Conservation (phyloP, 306 rosid genomes). For the Boehmeria nivea region DNA sequence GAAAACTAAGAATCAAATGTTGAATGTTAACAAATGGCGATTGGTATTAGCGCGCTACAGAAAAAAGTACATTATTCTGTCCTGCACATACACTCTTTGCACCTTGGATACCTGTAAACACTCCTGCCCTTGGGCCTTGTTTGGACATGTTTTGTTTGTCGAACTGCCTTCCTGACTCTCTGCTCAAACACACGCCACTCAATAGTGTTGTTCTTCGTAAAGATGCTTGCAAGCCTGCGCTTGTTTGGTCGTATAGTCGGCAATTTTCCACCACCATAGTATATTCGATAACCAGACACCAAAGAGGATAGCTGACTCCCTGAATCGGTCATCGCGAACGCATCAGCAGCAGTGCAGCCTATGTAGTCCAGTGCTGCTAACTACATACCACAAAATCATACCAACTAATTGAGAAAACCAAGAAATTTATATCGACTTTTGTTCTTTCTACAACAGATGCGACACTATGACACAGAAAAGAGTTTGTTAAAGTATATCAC, state of each 20-base stretch:
- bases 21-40: constrained; percentile 22
- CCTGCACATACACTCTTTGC: constrained; percentile 90
- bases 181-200: constrained; percentile 95
- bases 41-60: constrained; percentile 13
- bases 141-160: constrained; percentile 91
- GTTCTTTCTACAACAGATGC: too few species aligned
- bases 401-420: not conserved
- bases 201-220: constrained; percentile 64
- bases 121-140: constrained; percentile 93
- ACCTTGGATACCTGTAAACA: constrained; percentile 83
- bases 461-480: too few species aligned
- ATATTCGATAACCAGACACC: constrained; percentile 82
- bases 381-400: constrained; percentile 30
- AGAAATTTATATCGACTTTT: too few species aligned
- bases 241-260: constrained; percentile 96
- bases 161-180: constrained; percentile 87
- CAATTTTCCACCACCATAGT: constrained; percentile 86
- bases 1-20: constrained; percentile 23
- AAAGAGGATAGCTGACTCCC: constrained; percentile 95
- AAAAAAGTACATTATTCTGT: constrained; percentile 33
- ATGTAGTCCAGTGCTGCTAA: constrained; percentile 95
- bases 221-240: constrained; percentile 79
- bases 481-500: too few species aligned
- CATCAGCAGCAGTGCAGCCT: constrained; percentile 89
- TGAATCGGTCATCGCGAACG: constrained; percentile 97